Evolutionary conservation across 768 basidiomycete species (phyloP).

Genomic region (Rhodotorula graminis): DNA sequence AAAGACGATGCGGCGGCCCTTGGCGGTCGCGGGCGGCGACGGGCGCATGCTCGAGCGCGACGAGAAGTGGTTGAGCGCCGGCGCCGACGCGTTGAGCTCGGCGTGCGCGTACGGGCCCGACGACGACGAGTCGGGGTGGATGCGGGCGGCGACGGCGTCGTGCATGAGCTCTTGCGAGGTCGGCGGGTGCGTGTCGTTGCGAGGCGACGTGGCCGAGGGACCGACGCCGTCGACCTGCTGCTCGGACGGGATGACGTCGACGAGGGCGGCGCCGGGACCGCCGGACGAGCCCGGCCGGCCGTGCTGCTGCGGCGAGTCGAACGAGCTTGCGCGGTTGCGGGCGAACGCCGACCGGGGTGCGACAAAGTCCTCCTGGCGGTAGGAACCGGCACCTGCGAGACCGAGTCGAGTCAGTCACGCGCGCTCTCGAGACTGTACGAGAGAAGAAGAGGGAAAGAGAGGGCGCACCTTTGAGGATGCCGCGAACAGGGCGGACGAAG

Average conservation of each 20-base stretch:
- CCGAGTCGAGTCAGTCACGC: not conserved
- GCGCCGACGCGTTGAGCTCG: conserved; percentile 80
- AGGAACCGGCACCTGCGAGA: conserved; percentile 60
- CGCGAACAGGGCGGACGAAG: conserved; percentile 58
- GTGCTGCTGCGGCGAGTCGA: conserved; percentile 40
- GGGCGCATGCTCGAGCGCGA: conserved; percentile 66
- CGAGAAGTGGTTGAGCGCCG: conserved; percentile 61
- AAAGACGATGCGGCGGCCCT: conserved; percentile 68
- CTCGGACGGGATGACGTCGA: conserved; percentile 37
- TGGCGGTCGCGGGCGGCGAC: conserved; percentile 53
- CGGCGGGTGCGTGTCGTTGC: conserved; percentile 29
- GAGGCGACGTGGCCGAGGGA: conserved; percentile 15
- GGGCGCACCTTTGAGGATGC: conserved; percentile 87
- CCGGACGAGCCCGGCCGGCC: conserved; percentile 53
- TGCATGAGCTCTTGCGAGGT: conserved; percentile 22
- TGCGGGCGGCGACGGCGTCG: conserved; percentile 28
- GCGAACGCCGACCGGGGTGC: conserved; percentile 65
- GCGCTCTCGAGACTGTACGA: not conserved
- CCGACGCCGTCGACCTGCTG: conserved; percentile 39
- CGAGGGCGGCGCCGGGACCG: conserved; percentile 39
- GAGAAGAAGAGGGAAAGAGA: conserved; percentile 34
- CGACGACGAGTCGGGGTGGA: conserved; percentile 32
- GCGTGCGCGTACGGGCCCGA: conserved; percentile 55
- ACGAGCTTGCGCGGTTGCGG: conserved; percentile 40
- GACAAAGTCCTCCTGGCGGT: conserved; percentile 70